Evolutionary conservation across 495 filamentous ascomycete genomes (phyloP), one percentile per base, ranked within the genome.

Genomic region (Trichoderma parareesei): DNA sequence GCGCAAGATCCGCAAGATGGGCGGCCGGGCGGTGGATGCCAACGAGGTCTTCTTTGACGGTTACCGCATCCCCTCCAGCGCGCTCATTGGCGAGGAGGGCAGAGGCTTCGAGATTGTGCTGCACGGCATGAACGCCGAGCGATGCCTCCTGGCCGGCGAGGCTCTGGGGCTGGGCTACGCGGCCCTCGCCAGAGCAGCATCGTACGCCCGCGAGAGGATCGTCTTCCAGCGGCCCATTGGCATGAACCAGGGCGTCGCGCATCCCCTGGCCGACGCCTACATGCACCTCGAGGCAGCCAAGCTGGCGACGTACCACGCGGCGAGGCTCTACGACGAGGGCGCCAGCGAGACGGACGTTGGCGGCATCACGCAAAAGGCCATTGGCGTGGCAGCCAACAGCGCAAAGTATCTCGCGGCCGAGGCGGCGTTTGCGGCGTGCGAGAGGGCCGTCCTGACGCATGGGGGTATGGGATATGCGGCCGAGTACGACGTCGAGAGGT

Each of bases 31-130:
- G 0, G 82, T 92, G n/a, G 88, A 91, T 71, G 90, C 89, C 4
- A 92, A 92, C 70, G 88, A 92, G 73, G 86, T 92, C 1, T 93
- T 92, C 77, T 92, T 92, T 72, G 88, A 91, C 69, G 82, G 85
- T 65, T 93, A 90, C 71, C 64, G 69, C 4, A 83, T 92, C 10
- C 81, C 85, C 0, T 79, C 74, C 2, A 78, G 86, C 62, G 75
- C 84, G 0, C 75, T 90, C 4, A 87, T 92, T 53, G 90, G 89
- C 2, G 67, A 82, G 33, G 89, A 92, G 69, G 85, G 84, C 49
- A 77, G 89, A 64, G 90, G 90, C 4, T 92, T 92, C 79, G 85
- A 86, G 67, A 89, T 89, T 65, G 77, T 93, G 46, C 79, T 92
- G 6, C 89, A 92, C 72, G 90, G 90, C 33, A 90, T 93, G 90